Base-by-base conservation (phyloP, 768 basidiomycete species). In the Pleurotus cornucopiae region DNA sequence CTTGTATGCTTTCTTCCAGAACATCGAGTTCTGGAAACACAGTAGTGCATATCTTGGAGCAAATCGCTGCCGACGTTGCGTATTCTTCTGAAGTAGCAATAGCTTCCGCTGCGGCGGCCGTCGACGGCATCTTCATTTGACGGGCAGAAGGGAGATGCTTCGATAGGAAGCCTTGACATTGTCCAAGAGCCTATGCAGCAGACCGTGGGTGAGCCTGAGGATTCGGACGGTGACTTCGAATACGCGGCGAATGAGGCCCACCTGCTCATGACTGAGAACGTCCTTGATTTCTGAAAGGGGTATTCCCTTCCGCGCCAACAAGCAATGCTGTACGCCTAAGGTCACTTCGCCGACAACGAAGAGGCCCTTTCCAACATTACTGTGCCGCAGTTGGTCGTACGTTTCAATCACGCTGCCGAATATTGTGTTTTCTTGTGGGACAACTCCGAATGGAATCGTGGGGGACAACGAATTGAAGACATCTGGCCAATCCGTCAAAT, bases 221-320 rank as follows among this genome's bases (percentile, higher is more conserved):
- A 54, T 30, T 39, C 7, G 23, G 18, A 6, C 20, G 16, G 16
- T 18, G 16, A 30, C 9, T 51, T 5, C 45, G 45, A 47, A 56
- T n/a, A 30, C 47, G 38, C 38, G 39, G 3, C 53, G 37, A 23
- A 43, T 6, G 20, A 25, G 2, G 54, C 63, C 49, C 54, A 89
- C 90, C 74, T 92, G 90, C 64, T 91, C 90, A 59, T 93, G 90
- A 69, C 90, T 92, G 61, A 89, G 63, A 13, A 93, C 75, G 55
- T 67, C 73, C 56, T 76, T 73, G 23, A 92, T 76, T 41, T 87
- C 74, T 43, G 76, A 66, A 6, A 84, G 59, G 56, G 77, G 73
- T 26, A 82, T 79, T 6, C 88, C 89, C 46, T 69, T 68, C 49
- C 78, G 80, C n/a, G 77, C 81, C 9, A 91, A 69, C 46, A 93